Percentiles rank a stretch among this genome's conserved stretches.
Conservation (phyloP, 164 flowering plant species). For the Piper longum region DNA sequence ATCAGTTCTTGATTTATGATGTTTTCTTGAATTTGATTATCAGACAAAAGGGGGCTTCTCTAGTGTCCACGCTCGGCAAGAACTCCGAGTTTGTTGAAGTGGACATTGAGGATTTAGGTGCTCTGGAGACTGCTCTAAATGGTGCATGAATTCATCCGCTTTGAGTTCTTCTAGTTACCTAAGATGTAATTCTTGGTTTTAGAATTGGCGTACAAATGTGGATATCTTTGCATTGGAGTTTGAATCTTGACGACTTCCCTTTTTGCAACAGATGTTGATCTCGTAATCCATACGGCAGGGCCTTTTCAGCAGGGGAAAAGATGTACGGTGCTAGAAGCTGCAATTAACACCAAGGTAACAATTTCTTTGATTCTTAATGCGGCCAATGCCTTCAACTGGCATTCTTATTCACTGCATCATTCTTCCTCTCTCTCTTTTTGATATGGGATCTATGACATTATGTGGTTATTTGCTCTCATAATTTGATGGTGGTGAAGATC, state of each 20-base stretch:
- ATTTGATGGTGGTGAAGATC: too few species aligned
- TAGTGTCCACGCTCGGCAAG: slow-evolving; percentile 58
- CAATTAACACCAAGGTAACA: slow-evolving; percentile 81
- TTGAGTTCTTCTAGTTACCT: slow-evolving; percentile 1
- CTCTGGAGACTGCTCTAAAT: slow-evolving; percentile 44
- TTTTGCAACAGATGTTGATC: slow-evolving; percentile 59
- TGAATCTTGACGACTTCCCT: not conserved
- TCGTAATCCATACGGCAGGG: slow-evolving; percentile 89
- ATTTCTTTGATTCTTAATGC: not conserved
- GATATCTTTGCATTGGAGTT: not conserved
- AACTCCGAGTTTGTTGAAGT: slow-evolving; percentile 58
- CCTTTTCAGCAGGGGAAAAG: slow-evolving; percentile 81
- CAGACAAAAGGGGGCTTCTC: slow-evolving; percentile 73
- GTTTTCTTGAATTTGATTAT: too few species aligned
- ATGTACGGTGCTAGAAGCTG: slow-evolving; percentile 89
- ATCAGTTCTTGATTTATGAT: not conserved
- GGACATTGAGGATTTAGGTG: slow-evolving; percentile 31
- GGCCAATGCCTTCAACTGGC: not conserved
- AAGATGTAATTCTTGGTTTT: not conserved
- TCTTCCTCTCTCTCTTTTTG: too few species aligned
- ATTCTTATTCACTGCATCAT: too few species aligned
- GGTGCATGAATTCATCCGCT: slow-evolving; percentile 25
- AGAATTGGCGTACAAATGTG: not conserved
- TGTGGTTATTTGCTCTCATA: too few species aligned
- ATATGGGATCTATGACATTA: too few species aligned